phyloP scores from a whole-genome alignment of 2,329 filamentous ascomycete genomes.

The Aspergillus spinulosporus region DNA sequence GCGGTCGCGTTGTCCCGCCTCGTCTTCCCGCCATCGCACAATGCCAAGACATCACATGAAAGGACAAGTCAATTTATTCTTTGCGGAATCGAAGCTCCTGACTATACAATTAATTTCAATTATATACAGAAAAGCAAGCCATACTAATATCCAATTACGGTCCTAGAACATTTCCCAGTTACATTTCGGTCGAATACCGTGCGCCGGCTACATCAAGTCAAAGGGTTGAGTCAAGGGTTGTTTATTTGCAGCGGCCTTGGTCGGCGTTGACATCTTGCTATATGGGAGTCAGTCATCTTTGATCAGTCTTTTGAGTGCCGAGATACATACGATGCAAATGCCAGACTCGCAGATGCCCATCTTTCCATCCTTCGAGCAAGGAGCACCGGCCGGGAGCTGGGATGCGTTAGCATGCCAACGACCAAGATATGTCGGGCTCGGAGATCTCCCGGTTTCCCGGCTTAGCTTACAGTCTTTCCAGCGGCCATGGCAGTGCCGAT shows the following conservation, averaged over 20 bases:
- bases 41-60: slow-evolving; percentile 14
- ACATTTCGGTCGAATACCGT: too few species aligned
- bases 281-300: not conserved
- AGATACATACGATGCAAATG: slow-evolving; percentile 8
- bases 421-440: not conserved
- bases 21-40: not conserved
- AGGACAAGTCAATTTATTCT: not conserved
- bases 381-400: slow-evolving; percentile 5
- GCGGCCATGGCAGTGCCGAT: slow-evolving; percentile 9
- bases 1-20: not conserved
- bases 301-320: not conserved
- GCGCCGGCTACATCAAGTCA: too few species aligned
- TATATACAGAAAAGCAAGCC: not conserved
- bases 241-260: slow-evolving; percentile 9
- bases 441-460: not conserved
- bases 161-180: too few species aligned
- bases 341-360: slow-evolving; percentile 9
- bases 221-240: not conserved
- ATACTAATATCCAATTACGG: too few species aligned
- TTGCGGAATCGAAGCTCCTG: not conserved
- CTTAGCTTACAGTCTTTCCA: not conserved
- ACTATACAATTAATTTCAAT: not conserved
- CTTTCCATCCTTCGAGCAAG: slow-evolving; percentile 7
- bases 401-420: not conserved
- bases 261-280: slow-evolving; percentile 6